Evolutionary conservation across 2,329 filamentous ascomycete genomes (phyloP), one percentile per base, ranked within the genome.

Genomic region (Talaromyces sp.): DNA sequence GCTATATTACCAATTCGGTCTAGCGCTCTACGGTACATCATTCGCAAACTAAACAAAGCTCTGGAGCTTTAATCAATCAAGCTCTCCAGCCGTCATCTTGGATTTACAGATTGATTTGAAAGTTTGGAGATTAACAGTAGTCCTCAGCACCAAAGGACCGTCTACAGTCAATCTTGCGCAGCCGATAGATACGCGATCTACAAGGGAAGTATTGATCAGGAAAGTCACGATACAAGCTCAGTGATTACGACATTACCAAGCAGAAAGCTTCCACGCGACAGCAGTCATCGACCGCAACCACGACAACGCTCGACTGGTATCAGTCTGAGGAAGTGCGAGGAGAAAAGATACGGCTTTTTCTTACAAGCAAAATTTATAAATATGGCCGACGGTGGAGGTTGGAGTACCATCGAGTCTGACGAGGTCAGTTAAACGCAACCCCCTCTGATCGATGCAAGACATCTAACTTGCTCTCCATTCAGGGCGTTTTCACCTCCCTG

Each of bases 381-480:
- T 39, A 90, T 89, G 79, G 90, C 88, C 25, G 78, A 80, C 61
- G 70, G 70, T 61, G 79, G 75, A 70, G 93, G 93, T 67, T 98
- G 93, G 93, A 96, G 96, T 78, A 98, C 93, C 42, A 97, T 98
- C 74, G 93, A 98, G 79, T 96, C 91, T 67, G 93, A 98, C 81
- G 93, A 93, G 77, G 93, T 96, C 84, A 69, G 85, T 63, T 2
- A 35, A 21, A 18, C 28, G 3, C 50, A 35, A 5, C 14, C 6
- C 18, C 1, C 23, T 14, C 16, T 9, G 2, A 5, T 4, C 4
- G 33, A 28, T n/a, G 52, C 16, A 58, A 6, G n/a, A 16, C 28
- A 35, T 42, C 48, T 46, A 57, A 37, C 25, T 16, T 33, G 16
- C 23, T 60, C 42, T 42, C 63, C 9, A 57, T 60, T 66, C 25